Evolutionary conservation across 2,329 filamentous ascomycete species (phyloP).

Genomic region (Canariomyces notabilis): DNA sequence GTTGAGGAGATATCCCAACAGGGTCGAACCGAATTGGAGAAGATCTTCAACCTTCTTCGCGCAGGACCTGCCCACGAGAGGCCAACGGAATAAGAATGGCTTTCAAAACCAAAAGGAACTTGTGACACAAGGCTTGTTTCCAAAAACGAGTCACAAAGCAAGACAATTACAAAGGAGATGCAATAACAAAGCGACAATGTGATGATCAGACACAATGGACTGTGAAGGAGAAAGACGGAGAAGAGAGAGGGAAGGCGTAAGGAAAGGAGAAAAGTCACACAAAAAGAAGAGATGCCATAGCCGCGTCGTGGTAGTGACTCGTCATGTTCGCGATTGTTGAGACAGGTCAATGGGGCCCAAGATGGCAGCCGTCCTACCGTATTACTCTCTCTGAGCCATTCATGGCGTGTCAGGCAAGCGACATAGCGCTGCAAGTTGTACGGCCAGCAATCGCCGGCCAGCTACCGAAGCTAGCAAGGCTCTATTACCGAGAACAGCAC

Average conservation of each 20-base stretch:
- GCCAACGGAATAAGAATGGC: not conserved
- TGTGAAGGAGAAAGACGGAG: not conserved
- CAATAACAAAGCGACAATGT: not conserved
- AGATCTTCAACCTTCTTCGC: not conserved
- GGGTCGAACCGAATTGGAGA: not conserved
- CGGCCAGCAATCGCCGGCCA: conserved; percentile 5
- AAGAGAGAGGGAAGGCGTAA: not conserved
- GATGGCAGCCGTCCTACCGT: no score
- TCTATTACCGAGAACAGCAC: no score
- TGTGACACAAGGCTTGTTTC: no score
- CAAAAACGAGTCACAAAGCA: not conserved
- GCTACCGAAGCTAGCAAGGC: no score
- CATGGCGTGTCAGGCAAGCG: not conserved
- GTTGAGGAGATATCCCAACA: not conserved
- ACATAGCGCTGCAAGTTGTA: conserved; percentile 6
- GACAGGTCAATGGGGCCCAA: no score
- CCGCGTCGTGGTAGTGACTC: conserved; percentile 10
- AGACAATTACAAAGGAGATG: not conserved
- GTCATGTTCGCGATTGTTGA: no score
- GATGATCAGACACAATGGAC: not conserved
- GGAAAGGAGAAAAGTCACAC: no score
- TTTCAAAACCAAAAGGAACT: conserved; percentile 1
- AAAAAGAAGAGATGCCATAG: not conserved
- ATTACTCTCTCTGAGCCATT: not conserved
- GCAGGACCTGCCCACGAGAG: conserved; percentile 7